phyloP scores from a whole-genome alignment of 805 yeast species.

The Kregervanrija delftensis region DNA sequence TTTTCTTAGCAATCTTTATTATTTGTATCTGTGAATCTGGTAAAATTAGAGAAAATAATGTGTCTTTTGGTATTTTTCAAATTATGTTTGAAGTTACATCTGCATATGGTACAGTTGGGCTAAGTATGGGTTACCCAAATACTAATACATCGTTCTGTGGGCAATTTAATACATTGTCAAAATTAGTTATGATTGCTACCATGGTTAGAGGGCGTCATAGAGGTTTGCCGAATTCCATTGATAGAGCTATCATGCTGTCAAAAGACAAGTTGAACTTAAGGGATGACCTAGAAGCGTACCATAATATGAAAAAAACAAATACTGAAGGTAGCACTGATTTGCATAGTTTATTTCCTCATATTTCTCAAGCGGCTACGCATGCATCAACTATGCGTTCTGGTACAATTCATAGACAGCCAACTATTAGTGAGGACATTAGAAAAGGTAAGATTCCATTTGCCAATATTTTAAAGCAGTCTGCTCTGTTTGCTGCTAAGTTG shows the following conservation, averaged over 20 bases:
- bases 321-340: constrained; percentile 9
- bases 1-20: constrained; percentile 77
- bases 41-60: constrained; percentile 39
- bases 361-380: constrained; percentile 3
- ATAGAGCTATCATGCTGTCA: constrained; percentile 88
- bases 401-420: constrained; percentile 2
- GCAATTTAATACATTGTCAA: constrained; percentile 65
- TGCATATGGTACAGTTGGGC: constrained; percentile 95
- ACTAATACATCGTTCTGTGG: constrained; percentile 65
- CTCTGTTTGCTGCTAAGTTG: constrained; percentile 2
- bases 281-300: constrained; percentile 54
- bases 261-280: constrained; percentile 55
- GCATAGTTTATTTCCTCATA: constrained; percentile 3
- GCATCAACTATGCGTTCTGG: neutral
- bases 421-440: constrained; percentile 5
- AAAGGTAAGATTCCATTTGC: constrained; percentile 7
- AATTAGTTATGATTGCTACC: constrained; percentile 79
- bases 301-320: constrained; percentile 25
- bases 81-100: constrained; percentile 83
- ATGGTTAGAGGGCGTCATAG: constrained; percentile 95
- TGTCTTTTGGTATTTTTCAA: constrained; percentile 58
- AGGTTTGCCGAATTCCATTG: constrained; percentile 89
- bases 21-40: constrained; percentile 82
- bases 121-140: constrained; percentile 77
- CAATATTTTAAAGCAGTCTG: constrained; percentile 1